Base-by-base conservation (phyloP, 768 basidiomycete species). In the Roridomyces roridus region DNA sequence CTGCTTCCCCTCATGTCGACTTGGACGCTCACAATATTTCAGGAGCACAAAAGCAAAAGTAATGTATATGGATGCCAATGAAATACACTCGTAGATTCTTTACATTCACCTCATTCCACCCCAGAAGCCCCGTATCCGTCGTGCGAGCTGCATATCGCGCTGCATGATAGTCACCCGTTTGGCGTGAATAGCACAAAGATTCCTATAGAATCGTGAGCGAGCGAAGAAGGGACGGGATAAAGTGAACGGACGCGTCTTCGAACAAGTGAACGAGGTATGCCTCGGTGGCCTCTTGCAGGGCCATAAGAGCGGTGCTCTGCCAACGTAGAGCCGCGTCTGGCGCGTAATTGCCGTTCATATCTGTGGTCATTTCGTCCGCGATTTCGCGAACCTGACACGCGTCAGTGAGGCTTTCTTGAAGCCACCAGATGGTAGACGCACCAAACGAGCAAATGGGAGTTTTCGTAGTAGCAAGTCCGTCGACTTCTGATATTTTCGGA, bases 111-210 rank as follows among this genome's bases (percentile, higher is more conserved):
- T 84, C 55, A 91, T 78, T 31, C 88, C 88, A 46, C 87, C 87
- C 89, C 91, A 95, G 42, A 89, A 87, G 4, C 96, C 96, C 45
- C 96, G 86, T 79, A 98, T 94, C 60, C 97, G 85, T 51, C 97
- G 83, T 21, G 97, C 97, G 48, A 99, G 87, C 67, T 98, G 96
- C 55, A 99, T 96, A 66, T 99, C 97, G 47, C 90, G 84, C 52
- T 94, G 94, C 96, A 98, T 98, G 65, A 98, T 89, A 6, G 96
- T 99, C 5, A 98, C 96, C 65, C 96, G 89, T 74, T 96, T 98
- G 15, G 96, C 96, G 67, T 98, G 96, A 63, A 99, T 92, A 6
- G 96, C 96, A 68, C 97, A 99, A 29, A 97, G 78, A 71, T 98
- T 97, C 39, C 95, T 97, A 59, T 20, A 23, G 6, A 31, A n/a